These are phyloP conservation scores for Fraxinus baroniana DNA, from an alignment of 305 asterid genomes.

Conservation along the genomic window DNA sequence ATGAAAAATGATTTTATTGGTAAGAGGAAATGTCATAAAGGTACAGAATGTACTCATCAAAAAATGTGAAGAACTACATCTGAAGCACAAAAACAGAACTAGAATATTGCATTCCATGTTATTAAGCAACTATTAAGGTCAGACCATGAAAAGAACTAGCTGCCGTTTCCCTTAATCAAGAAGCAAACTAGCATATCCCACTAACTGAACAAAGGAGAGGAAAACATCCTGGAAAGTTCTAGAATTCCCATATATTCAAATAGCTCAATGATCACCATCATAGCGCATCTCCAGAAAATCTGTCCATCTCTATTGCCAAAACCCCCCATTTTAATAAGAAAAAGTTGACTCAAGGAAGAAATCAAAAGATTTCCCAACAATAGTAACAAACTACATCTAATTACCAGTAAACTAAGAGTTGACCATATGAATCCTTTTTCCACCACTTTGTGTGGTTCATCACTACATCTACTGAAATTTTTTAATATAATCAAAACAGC, in stretches of 20 bases:
- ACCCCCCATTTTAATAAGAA: not conserved
- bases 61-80: not conserved
- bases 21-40: not conserved
- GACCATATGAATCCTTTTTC: not conserved
- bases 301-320: not conserved
- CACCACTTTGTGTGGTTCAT: not conserved
- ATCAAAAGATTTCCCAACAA: not conserved
- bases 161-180: not conserved
- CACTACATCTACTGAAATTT: not conserved
- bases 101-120: not conserved
- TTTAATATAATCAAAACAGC: not conserved
- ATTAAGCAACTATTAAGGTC: not conserved
- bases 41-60: not conserved
- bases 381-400: not conserved
- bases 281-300: not conserved
- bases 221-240: not conserved
- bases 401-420: not conserved
- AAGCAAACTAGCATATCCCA: not conserved
- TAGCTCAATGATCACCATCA: not conserved
- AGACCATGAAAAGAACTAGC: not conserved
- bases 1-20: not conserved
- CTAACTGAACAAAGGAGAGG: not conserved
- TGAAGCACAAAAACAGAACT: not conserved
- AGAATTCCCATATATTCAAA: not conserved
- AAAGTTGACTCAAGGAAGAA: not conserved